phyloP scores from a whole-genome alignment of 2,329 filamentous ascomycete genomes.

The Neofusicoccum ribis region DNA sequence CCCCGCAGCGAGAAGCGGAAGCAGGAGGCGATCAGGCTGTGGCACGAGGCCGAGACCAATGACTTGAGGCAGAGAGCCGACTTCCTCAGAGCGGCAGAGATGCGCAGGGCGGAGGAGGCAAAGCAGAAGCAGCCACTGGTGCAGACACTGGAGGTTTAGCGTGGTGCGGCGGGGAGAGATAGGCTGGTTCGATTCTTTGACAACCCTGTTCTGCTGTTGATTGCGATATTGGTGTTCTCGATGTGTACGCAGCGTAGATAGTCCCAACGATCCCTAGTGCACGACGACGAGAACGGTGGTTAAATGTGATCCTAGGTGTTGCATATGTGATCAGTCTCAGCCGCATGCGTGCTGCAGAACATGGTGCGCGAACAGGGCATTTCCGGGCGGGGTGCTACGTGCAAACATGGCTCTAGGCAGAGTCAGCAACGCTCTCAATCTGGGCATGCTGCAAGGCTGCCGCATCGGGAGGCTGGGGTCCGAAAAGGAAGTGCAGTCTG shows the following conservation, averaged over 20 bases:
- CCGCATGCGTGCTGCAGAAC: neutral
- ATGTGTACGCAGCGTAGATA: slow-evolving; percentile 5
- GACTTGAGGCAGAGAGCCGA: slow-evolving; percentile 37
- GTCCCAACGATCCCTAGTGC: neutral
- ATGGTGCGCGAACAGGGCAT: neutral
- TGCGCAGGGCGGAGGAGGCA: neutral
- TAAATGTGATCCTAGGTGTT: neutral
- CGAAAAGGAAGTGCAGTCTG: neutral
- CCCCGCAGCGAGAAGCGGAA: slow-evolving; percentile 47
- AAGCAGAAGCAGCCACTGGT: neutral
- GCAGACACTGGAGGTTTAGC: neutral
- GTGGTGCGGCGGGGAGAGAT: no score
- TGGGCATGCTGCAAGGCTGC: neutral
- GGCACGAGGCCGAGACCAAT: slow-evolving; percentile 38
- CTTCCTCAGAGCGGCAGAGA: slow-evolving; percentile 31
- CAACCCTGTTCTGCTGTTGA: neutral
- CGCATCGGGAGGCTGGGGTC: neutral
- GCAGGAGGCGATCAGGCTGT: slow-evolving; percentile 31
- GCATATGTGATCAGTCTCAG: neutral
- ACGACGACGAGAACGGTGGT: neutral
- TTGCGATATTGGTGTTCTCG: neutral
- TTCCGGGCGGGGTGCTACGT: no score
- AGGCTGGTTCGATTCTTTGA: neutral
- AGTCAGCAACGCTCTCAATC: neutral
- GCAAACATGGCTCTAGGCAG: neutral